phyloP scores from a whole-genome alignment of 176 grass and related monocot species.

The Rhynchospora breviuscula region DNA sequence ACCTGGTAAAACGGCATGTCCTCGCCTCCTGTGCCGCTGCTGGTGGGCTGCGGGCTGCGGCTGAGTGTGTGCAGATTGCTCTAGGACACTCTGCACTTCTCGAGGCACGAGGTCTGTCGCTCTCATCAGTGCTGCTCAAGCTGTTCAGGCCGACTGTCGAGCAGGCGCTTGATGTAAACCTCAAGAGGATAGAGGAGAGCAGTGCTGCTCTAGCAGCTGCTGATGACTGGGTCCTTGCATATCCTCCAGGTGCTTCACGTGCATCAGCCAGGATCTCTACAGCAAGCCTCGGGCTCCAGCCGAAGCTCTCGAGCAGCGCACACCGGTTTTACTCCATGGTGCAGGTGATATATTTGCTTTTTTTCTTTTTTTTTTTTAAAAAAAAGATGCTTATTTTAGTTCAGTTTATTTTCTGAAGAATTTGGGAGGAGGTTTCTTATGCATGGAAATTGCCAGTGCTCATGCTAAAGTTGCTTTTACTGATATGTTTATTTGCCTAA shows the following conservation, averaged over 20 bases:
- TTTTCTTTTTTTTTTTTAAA: no score
- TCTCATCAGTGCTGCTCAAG: constrained; percentile 75
- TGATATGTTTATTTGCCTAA: no score
- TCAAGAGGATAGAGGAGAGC: constrained; percentile 94
- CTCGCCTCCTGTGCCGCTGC: constrained; percentile 89
- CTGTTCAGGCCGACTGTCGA: constrained; percentile 83
- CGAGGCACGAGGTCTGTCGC: constrained; percentile 69
- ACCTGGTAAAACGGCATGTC: constrained; percentile 81
- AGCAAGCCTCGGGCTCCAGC: constrained; percentile 49
- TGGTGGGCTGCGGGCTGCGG: constrained; percentile 86
- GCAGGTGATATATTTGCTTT: constrained; percentile 48
- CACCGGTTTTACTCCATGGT: constrained; percentile 87
- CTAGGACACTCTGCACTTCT: constrained; percentile 87
- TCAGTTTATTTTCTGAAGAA: background rate
- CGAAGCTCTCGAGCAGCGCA: constrained; percentile 85
- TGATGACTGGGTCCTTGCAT: constrained; percentile 80
- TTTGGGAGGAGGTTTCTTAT: background rate
- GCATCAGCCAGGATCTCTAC: constrained; percentile 48
- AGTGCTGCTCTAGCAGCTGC: constrained; percentile 77
- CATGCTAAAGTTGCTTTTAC: background rate
- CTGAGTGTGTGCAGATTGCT: constrained; percentile 91
- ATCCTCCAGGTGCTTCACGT: constrained; percentile 46
- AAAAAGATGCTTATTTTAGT: no score
- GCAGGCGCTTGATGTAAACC: constrained; percentile 85
- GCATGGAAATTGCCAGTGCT: background rate